These are phyloP conservation scores for Brassica cretica DNA, from an alignment of 345 rosid genomes.

Conservation along the genomic window DNA sequence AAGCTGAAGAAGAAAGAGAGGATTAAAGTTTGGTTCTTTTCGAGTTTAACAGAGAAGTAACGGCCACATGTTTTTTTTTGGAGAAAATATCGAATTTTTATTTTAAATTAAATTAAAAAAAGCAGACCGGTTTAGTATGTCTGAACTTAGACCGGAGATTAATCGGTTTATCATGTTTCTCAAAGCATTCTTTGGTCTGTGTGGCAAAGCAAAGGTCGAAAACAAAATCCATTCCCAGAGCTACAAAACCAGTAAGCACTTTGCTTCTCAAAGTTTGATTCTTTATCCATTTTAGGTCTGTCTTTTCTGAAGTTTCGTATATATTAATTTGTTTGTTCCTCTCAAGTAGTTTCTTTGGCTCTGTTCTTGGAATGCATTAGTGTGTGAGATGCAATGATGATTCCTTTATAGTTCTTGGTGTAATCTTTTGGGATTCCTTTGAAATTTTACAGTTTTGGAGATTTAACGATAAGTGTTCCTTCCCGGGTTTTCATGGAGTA, in stretches of 20 bases:
- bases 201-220: conserved; percentile 31
- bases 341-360: conserved; percentile 3
- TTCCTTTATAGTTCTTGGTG: neutral
- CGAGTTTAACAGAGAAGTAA: conserved; percentile 19
- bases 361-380: neutral
- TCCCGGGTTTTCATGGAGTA: no score
- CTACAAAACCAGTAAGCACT: conserved; percentile 27
- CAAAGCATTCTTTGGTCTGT: neutral
- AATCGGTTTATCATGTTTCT: neutral
- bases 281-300: conserved; percentile 4
- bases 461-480: neutral
- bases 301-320: neutral
- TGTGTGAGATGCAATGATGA: conserved; percentile 2
- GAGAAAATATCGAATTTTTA: neutral
- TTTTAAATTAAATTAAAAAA: neutral
- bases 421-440: neutral
- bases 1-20: conserved; percentile 14
- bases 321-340: neutral
- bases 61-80: conserved; percentile 25
- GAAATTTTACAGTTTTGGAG: neutral
- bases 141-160: neutral
- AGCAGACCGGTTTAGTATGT: neutral
- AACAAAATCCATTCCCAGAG: conserved; percentile 5
- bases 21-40: conserved; percentile 28
- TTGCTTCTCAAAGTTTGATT: conserved; percentile 8